Evolutionary conservation across 352 stramenopile species (phyloP).

Genomic region (Bremia lactucae): DNA sequence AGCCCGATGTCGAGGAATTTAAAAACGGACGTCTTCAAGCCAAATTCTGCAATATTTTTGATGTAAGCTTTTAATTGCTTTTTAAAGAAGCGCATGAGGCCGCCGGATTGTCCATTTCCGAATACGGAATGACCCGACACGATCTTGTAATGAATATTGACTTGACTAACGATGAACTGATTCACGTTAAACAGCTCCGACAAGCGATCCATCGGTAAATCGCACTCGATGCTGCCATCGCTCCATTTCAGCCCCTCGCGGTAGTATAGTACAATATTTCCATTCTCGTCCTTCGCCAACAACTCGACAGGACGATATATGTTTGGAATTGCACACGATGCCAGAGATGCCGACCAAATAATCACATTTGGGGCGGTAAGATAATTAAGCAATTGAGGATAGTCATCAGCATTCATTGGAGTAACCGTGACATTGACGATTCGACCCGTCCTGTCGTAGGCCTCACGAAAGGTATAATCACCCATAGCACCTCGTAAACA

Average conservation of each 20-base stretch:
- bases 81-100: conserved; percentile 91
- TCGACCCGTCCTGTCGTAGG: conserved; percentile 94
- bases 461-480: conserved; percentile 97
- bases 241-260: conserved; percentile 87
- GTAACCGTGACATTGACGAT: conserved; percentile 99
- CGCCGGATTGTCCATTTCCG: conserved; percentile 63
- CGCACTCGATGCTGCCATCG: conserved; percentile 89
- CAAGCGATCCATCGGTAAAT: conserved; percentile 95
- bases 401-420: conserved; percentile 84
- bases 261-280: conserved; percentile 73
- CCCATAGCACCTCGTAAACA: conserved; percentile 87
- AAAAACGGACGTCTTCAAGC: conserved; percentile 74
- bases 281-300: conserved; percentile 89
- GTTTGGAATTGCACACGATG: conserved; percentile 90
- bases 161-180: conserved; percentile 97
- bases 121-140: conserved; percentile 68
- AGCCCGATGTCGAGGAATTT: conserved; percentile 77
- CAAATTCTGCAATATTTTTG: conserved; percentile 80
- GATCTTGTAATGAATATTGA: conserved; percentile 84
- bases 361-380: conserved; percentile 96
- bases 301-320: conserved; percentile 93
- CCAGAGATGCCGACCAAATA: conserved; percentile 95
- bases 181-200: conserved; percentile 98
- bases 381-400: conserved; percentile 97
- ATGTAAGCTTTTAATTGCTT: conserved; percentile 89